phyloP scores from a whole-genome alignment of 768 basidiomycete genomes.

The Mycena maculata region DNA sequence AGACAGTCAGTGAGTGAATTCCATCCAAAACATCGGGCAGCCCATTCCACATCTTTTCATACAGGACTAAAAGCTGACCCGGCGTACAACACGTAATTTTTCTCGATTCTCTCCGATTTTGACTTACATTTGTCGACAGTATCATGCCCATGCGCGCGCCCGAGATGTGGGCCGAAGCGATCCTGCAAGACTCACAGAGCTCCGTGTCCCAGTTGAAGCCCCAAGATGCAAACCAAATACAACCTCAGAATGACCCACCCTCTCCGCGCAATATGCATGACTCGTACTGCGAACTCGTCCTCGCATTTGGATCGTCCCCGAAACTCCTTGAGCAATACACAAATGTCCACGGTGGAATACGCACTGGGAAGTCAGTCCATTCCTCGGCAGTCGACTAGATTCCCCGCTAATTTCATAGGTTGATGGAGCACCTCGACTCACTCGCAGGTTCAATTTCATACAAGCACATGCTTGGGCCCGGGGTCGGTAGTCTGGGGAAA shows the following conservation, averaged over 20 bases:
- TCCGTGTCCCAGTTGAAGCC: conserved; percentile 24
- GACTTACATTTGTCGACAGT: conserved; percentile 44
- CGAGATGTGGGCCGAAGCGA: conserved; percentile 68
- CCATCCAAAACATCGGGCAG: neutral
- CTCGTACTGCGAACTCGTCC: conserved; percentile 73
- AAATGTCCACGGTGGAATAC: conserved; percentile 77
- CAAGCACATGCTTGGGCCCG: conserved; percentile 81
- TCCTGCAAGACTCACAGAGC: conserved; percentile 49
- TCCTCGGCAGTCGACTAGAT: neutral
- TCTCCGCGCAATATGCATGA: conserved; percentile 72
- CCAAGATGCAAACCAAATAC: conserved; percentile 1
- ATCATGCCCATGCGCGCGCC: conserved; percentile 67
- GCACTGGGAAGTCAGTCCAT: conserved; percentile 66
- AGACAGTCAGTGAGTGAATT: conserved; percentile 63
- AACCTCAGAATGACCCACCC: conserved; percentile 40
- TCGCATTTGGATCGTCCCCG: conserved; percentile 72
- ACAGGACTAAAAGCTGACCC: conserved; percentile 66
- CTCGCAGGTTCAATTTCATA: conserved; percentile 88
- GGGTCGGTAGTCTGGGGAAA: conserved; percentile 63
- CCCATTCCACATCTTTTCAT: neutral
- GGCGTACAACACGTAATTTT: conserved; percentile 59
- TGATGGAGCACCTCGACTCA: conserved; percentile 86
- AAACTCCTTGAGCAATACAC: conserved; percentile 74
- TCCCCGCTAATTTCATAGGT: conserved; percentile 44
- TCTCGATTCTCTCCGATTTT: neutral